These are phyloP conservation scores for Kwoniella sp. DNA, from an alignment of 768 basidiomycete species.

Conservation along the genomic window DNA sequence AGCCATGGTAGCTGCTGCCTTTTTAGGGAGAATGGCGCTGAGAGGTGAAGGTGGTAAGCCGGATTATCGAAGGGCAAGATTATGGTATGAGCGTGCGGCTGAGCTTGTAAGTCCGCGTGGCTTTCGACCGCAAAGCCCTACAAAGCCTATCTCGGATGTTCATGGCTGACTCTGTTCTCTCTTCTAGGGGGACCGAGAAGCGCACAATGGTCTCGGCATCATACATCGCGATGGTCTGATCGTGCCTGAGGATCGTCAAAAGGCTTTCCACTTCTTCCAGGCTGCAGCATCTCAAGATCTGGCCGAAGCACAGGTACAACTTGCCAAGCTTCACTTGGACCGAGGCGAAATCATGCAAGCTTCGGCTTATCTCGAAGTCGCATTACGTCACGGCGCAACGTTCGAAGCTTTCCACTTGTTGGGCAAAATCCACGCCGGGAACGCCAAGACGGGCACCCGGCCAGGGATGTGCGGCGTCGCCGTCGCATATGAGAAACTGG, in stretches of 20 bases:
- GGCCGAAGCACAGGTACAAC: slow-evolving; percentile 86
- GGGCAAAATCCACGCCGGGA: slow-evolving; percentile 73
- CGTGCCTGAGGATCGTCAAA: slow-evolving; percentile 66
- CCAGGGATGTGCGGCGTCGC: slow-evolving; percentile 81
- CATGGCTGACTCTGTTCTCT: background rate
- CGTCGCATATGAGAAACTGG: slow-evolving; percentile 89
- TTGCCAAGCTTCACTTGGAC: slow-evolving; percentile 71
- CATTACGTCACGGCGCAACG: slow-evolving; percentile 81
- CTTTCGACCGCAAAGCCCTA: background rate
- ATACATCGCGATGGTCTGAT: slow-evolving; percentile 88
- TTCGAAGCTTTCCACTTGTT: slow-evolving; percentile 96
- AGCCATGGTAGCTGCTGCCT: slow-evolving; percentile 80
- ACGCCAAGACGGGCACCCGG: slow-evolving; percentile 57
- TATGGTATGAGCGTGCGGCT: slow-evolving; percentile 89
- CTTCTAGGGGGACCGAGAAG: slow-evolving; percentile 74
- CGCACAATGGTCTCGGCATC: slow-evolving; percentile 85
- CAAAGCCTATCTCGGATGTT: background rate
- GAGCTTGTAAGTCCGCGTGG: slow-evolving; percentile 43
- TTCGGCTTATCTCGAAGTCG: slow-evolving; percentile 74
- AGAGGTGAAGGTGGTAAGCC: slow-evolving; percentile 86
- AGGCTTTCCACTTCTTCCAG: slow-evolving; percentile 69
- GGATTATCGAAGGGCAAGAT: slow-evolving; percentile 73
- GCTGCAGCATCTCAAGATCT: slow-evolving; percentile 83
- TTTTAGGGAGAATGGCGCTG: slow-evolving; percentile 89
- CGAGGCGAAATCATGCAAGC: slow-evolving; percentile 71